Evolutionary conservation across 139 green algal genomes (phyloP).

Genomic region (Micromonas pusilla): DNA sequence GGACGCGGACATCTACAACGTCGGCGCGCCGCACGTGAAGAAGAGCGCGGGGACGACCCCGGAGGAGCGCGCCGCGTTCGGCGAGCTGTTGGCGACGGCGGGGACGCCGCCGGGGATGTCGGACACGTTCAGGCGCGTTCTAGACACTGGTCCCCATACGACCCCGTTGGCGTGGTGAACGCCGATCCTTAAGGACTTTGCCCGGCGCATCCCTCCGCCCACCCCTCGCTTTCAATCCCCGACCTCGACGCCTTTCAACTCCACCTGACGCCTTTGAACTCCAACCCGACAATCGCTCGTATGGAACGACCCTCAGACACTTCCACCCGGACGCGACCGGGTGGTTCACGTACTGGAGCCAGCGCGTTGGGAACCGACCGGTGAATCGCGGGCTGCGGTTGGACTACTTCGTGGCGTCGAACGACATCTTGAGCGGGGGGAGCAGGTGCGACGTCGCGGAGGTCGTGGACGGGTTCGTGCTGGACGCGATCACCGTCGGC

Average conservation of each 20-base stretch:
- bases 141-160: no score
- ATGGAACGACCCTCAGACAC: no score
- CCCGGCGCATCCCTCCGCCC: no score
- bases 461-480: neutral
- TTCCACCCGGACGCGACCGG: conserved; percentile 21
- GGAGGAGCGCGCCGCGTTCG: conserved; percentile 29
- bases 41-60: conserved; percentile 38
- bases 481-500: neutral
- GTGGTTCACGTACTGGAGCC: conserved; percentile 35
- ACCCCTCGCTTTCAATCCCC: no score
- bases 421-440: neutral
- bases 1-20: conserved; percentile 40
- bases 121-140: conserved; percentile 34
- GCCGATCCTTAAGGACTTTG: no score
- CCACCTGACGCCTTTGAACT: no score
- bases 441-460: no score
- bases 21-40: conserved; percentile 29
- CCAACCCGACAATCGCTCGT: no score
- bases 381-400: conserved; percentile 36
- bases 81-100: conserved; percentile 6
- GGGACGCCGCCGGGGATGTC: neutral
- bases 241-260: no score
- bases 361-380: conserved; percentile 26
- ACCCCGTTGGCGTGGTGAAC: no score
- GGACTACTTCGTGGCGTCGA: conserved; percentile 29